These are phyloP conservation scores for Alternaria brassicae DNA, from an alignment of 2,329 filamentous ascomycete species.

Conservation along the genomic window DNA sequence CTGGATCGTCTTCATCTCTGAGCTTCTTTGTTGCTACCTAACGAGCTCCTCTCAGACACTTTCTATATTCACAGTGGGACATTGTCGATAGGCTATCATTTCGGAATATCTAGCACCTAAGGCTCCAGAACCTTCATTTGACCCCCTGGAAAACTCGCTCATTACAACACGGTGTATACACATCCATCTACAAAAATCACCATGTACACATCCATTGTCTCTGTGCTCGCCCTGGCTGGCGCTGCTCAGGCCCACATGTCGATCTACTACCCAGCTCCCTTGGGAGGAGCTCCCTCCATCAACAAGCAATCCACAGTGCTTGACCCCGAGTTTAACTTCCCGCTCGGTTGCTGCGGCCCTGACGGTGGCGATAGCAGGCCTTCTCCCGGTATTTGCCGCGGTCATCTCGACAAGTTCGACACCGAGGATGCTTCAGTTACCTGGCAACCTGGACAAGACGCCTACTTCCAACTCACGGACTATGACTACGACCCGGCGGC, in stretches of 20 bases:
- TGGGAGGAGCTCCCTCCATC: constrained; percentile 56
- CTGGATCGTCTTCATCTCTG: constrained; percentile 42
- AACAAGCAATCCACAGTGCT: constrained; percentile 36
- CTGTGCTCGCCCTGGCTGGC: constrained; percentile 38
- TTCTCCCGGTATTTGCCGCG: constrained; percentile 51
- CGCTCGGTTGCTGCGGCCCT: constrained; percentile 56
- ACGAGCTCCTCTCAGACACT: constrained; percentile 8
- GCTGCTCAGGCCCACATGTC: constrained; percentile 52
- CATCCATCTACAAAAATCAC: constrained; percentile 9
- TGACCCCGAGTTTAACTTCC: constrained; percentile 50
- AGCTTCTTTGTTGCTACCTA: constrained; percentile 26
- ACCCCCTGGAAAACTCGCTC: constrained; percentile 13
- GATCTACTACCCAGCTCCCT: constrained; percentile 53
- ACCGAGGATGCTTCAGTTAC: constrained; percentile 53
- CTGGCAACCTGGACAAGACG: constrained; percentile 53
- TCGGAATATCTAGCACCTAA: constrained; percentile 19
- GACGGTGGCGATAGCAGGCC: constrained; percentile 43
- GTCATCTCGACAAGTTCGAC: constrained; percentile 54
- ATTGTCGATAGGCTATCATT: constrained; percentile 25
- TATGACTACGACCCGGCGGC: constrained; percentile 43
- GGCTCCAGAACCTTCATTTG: constrained; percentile 14
- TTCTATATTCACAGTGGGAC: constrained; percentile 12
- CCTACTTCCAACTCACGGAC: constrained; percentile 49
- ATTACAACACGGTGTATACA: constrained; percentile 17
- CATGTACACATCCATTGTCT: constrained; percentile 40